Base-by-base conservation (phyloP, 306 rosid genomes). In the Lathyrus sativus region DNA sequence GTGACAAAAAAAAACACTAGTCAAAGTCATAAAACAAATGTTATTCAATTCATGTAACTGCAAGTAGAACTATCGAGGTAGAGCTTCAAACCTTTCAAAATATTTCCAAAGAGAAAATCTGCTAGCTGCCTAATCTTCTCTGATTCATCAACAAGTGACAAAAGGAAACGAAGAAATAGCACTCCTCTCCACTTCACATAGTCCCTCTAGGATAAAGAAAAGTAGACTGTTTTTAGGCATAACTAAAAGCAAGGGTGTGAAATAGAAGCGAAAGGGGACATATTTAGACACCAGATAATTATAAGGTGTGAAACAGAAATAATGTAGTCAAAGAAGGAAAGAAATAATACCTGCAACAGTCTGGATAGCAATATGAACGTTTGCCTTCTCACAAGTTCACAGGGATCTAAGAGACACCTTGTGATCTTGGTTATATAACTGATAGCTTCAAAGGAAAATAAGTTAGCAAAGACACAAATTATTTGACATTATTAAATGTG, bases 151-250 rank as follows among this genome's bases (percentile, higher is more conserved):
- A 92, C 98, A 13, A 92, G 96, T 8, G 98, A 88, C 73, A 92
- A 75, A 72, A 92, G 98, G 85, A 92, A 92, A 69, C 98, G 86
- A 63, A 90, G 87, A 84, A 92, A 92, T 53, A 92, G 81, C 74
- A 92, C 96, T 73, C 96, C 98, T 83, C 88, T 88, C 98, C 98
- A 92, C 84, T 92, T 92, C 82, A 90, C 98, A 11, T 90, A 92
- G 82, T 92, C 98, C 71, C 96, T 86, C 97, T 91, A 80, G 63
- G 60, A 76, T 14, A 74, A 41, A 77, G 12, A 62, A 49, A n/a
- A 67, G 6, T 62, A 56, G n/a, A 56, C 3, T 6, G 41, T 12
- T 61, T n/a, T 68, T 42, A 73, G 69, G 15, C 14, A 53, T 61
- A 38, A 33, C 12, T 17, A 37, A 77, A 37, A 37, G 18, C 46